Evolutionary conservation across 202 grass and related monocot species (phyloP).

Genomic region (Schoenoplectus tabernaemontani): DNA sequence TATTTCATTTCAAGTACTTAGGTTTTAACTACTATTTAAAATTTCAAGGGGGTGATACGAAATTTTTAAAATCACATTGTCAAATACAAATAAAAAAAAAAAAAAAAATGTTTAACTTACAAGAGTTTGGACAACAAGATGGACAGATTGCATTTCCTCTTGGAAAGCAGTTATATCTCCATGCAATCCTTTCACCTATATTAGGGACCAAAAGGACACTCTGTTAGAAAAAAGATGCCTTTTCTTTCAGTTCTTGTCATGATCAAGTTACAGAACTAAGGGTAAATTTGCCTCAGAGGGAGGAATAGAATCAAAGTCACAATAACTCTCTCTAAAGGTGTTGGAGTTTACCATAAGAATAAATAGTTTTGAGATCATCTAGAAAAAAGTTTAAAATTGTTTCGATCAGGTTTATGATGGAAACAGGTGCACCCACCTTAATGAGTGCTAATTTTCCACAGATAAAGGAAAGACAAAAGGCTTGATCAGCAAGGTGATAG

Average conservation of each 20-base stretch:
- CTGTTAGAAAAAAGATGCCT: neutral
- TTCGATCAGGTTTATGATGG: neutral
- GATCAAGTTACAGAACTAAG: neutral
- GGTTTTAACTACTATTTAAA: neutral
- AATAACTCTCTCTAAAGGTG: neutral
- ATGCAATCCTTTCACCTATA: constrained; percentile 58
- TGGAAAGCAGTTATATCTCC: constrained; percentile 62
- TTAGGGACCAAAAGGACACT: neutral
- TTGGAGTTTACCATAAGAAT: neutral
- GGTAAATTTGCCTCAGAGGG: neutral
- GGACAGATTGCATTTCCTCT: constrained; percentile 77
- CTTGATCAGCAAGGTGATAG: too few relatives aligned
- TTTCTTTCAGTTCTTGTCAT: neutral
- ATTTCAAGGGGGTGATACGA: neutral
- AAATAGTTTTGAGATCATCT: neutral
- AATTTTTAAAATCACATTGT: neutral
- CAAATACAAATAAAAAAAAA: neutral
- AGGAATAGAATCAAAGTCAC: neutral
- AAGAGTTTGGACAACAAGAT: constrained; percentile 76
- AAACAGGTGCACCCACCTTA: neutral
- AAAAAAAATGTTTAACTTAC: constrained; percentile 51
- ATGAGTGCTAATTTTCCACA: neutral
- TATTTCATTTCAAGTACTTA: neutral
- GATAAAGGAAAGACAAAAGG: neutral
- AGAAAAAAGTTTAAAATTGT: neutral